Conservation (phyloP, 352 stramenopile genomes). For the Globisporangium solare region DNA sequence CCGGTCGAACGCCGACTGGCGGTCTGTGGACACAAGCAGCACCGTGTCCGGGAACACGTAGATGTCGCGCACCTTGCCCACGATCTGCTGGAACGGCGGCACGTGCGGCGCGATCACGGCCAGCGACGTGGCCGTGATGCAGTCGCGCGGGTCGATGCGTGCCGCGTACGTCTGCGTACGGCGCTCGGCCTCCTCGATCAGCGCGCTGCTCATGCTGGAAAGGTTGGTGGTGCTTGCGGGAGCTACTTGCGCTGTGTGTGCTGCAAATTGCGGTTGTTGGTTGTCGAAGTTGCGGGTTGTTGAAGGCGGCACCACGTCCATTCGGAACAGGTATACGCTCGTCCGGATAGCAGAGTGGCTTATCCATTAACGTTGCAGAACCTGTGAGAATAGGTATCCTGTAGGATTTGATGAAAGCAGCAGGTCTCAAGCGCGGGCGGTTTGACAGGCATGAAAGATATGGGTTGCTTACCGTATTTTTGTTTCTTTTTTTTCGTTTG, state of each 20-base stretch:
- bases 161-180: slow-evolving; percentile 69
- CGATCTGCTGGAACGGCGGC: slow-evolving; percentile 53
- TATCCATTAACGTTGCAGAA: not conserved
- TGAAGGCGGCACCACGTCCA: not conserved
- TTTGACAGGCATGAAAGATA: no score
- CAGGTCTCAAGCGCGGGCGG: no score
- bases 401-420: not conserved
- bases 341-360: not conserved
- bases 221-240: not conserved
- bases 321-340: not conserved
- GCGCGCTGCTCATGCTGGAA: slow-evolving; percentile 33
- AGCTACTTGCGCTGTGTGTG: not conserved
- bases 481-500: no score
- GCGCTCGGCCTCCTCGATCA: slow-evolving; percentile 50
- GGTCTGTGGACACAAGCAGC: slow-evolving; percentile 97
- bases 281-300: slow-evolving; percentile 4
- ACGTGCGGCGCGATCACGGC: slow-evolving; percentile 25
- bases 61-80: slow-evolving; percentile 90
- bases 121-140: slow-evolving; percentile 61
- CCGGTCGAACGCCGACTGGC: slow-evolving; percentile 98
- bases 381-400: not conserved
- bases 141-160: slow-evolving; percentile 38
- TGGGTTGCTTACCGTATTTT: no score
- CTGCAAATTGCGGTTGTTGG: not conserved
- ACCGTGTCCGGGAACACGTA: slow-evolving; percentile 88